Base-by-base conservation (phyloP, 768 basidiomycete genomes). In the Neoboletus brunneissimus region DNA sequence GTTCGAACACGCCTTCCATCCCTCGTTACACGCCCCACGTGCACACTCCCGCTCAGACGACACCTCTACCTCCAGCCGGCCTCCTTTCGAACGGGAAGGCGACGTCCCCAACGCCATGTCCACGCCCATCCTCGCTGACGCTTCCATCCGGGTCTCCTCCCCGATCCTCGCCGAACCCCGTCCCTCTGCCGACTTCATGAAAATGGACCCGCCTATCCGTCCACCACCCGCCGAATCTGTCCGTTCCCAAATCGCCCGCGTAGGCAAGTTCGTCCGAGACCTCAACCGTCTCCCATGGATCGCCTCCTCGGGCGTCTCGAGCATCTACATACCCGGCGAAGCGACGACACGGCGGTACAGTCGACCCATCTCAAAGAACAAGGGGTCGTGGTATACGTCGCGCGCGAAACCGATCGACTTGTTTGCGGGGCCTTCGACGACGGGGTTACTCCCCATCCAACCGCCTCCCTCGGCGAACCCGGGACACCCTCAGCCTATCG, bases 101-200 rank as follows among this genome's bases (percentile, higher is more conserved):
- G 67, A 70, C 29, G 15, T 56, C n/a, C 68, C 68, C 2, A 62
- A 66, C 15, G 68, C 68, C 40, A 69, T 69, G 57, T 69, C 68
- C 4, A 70, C 68, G 16, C 68, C 68, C 11, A 64, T 68, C 53
- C 68, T 69, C 11, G 59, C 60, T 3, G 60, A 67, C 4, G 57
- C 64, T 25, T 64, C 62, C 37, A 64, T 70, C 25, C 62, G 61
- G 8, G 44, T 67, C 10, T 67, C 67, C 11, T 75, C 73, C n/a
- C 79, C 78, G 0, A 57, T 77, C 31, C 68, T 75, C 38, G 74
- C 74, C 6, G 74, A 79, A 40, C 78, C 77, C 5, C 72, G 69
- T 18, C 76, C 71, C 13, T 77, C 73, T 4, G 68, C 78, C 0
- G 79, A 81, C 56, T 81, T 81, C 59, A 77, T 73, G 27, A 79